phyloP scores from a whole-genome alignment of 345 rosid genomes.

The Schrenkiella parvula region DNA sequence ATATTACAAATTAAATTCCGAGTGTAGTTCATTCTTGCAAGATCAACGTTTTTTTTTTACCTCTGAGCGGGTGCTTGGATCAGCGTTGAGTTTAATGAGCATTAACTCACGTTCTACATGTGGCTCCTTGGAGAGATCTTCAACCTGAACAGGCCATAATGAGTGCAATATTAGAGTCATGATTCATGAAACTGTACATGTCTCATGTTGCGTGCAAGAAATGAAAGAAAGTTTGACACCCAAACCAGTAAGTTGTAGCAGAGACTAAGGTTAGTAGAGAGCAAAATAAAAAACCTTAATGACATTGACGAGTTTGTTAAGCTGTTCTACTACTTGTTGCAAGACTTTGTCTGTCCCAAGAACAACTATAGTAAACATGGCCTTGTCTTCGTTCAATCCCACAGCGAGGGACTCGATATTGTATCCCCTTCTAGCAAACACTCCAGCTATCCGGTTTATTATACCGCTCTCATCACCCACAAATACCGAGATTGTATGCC shows the following conservation, averaged over 20 bases:
- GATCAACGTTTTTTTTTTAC: constrained; percentile 34
- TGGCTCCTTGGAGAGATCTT: constrained; percentile 84
- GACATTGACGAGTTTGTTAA: constrained; percentile 94
- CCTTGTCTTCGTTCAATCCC: constrained; percentile 85
- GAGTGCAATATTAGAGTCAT: neutral
- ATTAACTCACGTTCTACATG: constrained; percentile 91
- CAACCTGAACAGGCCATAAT: constrained; percentile 49
- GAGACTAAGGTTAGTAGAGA: neutral
- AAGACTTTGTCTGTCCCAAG: constrained; percentile 76
- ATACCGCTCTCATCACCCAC: constrained; percentile 99
- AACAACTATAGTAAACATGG: constrained; percentile 87
- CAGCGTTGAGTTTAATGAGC: constrained; percentile 73
- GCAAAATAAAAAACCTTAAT: constrained; percentile 49
- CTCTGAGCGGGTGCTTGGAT: constrained; percentile 63
- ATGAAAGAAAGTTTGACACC: neutral
- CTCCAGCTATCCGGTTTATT: constrained; percentile 92
- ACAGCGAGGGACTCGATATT: constrained; percentile 97
- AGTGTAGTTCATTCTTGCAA: neutral
- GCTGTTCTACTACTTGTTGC: constrained; percentile 91
- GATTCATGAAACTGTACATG: neutral
- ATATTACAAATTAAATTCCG: neutral
- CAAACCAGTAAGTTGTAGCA: neutral
- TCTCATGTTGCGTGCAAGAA: neutral
- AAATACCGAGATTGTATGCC: constrained; percentile 86
- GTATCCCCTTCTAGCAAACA: constrained; percentile 91